Conservation (phyloP, 768 basidiomycete genomes). For the Mycena haematopus region DNA sequence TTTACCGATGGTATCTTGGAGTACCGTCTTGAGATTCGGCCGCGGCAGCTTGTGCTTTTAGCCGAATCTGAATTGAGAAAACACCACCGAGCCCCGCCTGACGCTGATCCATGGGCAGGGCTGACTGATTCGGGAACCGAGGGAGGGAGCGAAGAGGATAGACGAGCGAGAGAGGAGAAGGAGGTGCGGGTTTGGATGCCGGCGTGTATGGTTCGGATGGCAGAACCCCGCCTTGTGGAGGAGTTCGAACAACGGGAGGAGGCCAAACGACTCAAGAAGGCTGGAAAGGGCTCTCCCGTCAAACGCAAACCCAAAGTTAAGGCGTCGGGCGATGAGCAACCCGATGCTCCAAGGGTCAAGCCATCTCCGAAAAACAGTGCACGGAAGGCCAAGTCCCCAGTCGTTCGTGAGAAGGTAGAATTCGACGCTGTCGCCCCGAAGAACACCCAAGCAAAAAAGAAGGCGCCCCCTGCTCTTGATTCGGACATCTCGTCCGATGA, state of each 20-base stretch:
- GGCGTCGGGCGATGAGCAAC: neutral
- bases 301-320: constrained; percentile 27
- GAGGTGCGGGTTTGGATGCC: constrained; percentile 72
- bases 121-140: constrained; percentile 53
- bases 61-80: constrained; percentile 72
- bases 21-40: constrained; percentile 81
- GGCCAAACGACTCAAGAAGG: constrained; percentile 58
- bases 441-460: constrained; percentile 9
- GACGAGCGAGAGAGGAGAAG: constrained; percentile 19
- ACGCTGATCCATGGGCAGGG: constrained; percentile 53
- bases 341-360: constrained; percentile 5
- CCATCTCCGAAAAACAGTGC: neutral
- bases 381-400: constrained; percentile 12
- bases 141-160: constrained; percentile 39
- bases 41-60: constrained; percentile 66
- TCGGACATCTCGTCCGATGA: constrained; percentile 16
- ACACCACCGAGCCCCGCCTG: constrained; percentile 49
- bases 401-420: neutral
- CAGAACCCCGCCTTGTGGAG: constrained; percentile 68
- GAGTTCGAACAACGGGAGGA: constrained; percentile 60
- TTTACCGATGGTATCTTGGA: constrained; percentile 77
- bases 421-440: constrained; percentile 7
- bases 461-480: neutral
- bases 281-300: constrained; percentile 44
- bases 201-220: constrained; percentile 74